Conservation (phyloP, 2,329 filamentous ascomycete species). For the Alternaria angustiovoidea region DNA sequence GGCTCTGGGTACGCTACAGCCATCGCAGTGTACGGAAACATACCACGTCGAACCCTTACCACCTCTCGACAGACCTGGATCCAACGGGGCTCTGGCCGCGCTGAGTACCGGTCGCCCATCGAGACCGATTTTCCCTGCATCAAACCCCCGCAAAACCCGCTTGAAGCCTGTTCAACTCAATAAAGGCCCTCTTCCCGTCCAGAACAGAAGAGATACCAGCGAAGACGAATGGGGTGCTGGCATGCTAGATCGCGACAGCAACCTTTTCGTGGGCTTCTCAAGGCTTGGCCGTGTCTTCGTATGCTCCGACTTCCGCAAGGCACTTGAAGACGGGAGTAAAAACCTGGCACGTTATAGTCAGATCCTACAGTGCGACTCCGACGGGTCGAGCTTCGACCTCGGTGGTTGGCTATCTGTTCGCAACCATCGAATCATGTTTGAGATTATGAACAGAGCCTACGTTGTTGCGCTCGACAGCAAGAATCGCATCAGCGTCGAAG, state of each 20-base stretch:
- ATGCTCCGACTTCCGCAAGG: constrained; percentile 10
- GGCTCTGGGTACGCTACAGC: constrained; percentile 6
- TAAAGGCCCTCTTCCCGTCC: constrained; percentile 6
- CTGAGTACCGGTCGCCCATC: constrained; percentile 2
- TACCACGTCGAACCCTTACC: constrained; percentile 6
- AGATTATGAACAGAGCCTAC: constrained; percentile 2
- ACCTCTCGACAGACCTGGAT: not conserved
- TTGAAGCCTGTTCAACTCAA: constrained; percentile 2
- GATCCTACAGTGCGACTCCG: constrained; percentile 8
- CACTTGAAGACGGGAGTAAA: constrained; percentile 1
- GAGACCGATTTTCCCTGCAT: constrained; percentile 2
- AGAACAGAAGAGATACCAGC: not conserved
- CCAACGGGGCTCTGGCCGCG: not conserved
- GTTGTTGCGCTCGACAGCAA: not conserved
- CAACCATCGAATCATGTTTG: constrained; percentile 14
- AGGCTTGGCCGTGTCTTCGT: constrained; percentile 10
- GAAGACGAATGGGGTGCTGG: constrained; percentile 18
- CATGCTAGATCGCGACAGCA: constrained; percentile 14
- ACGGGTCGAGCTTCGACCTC: constrained; percentile 4
- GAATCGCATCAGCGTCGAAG: not conserved
- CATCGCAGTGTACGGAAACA: constrained; percentile 9
- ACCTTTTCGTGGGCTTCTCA: constrained; percentile 14
- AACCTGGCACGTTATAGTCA: constrained; percentile 2
- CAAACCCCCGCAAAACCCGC: constrained; percentile 6
- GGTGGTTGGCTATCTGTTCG: constrained; percentile 11